Base-by-base conservation (phyloP, 306 rosid species). In the Cercis canadensis region DNA sequence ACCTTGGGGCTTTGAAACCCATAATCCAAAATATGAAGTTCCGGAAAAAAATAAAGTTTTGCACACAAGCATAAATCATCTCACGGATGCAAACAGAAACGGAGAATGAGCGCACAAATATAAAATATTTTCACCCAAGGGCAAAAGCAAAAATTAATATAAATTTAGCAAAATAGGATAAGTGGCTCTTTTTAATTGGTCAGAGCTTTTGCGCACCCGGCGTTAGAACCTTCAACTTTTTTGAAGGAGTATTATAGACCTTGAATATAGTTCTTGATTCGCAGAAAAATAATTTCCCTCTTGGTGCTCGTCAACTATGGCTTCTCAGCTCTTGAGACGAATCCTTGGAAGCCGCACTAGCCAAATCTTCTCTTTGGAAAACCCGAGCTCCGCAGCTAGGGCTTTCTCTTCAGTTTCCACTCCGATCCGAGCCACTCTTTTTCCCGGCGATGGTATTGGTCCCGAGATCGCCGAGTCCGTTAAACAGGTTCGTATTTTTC, bases 401-500 rank as follows among this genome's bases (percentile, higher is more conserved):
- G 15, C 67, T 36, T 90, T 90, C 84, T 90, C 92, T n/a, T 87
- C 97, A 21, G 65, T 60, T 7, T 41, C 95, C 46, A 52, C 83
- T 53, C 83, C 89, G 81, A 95, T 95, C 87, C 86, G 82, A 0
- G 99, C 92, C 75, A 95, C 99, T 58, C 99, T 95, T 69, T 91
- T 93, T 74, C 98, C 97, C 67, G 97, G 98, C 65, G 98, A 93
- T 75, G 98, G 98, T 33, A 93, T 93, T 47, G 98, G 98, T 34
- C 98, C 98, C 52, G 97, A 95, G 87, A 93, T 93, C 80, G 78
- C 98, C 46, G 92, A 90, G 32, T 88, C 98, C 78, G 97, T 93
- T 78, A 93, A 90, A 74, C 81, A 93, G 97, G 97, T 93, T 49
- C 66, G 12, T 41, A 19, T 62, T 0, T 64, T 57, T 31, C 52